Evolutionary conservation across 1,284 basidiomycete species (phyloP).

Genomic region (Filobasidium uniguttulatum): DNA sequence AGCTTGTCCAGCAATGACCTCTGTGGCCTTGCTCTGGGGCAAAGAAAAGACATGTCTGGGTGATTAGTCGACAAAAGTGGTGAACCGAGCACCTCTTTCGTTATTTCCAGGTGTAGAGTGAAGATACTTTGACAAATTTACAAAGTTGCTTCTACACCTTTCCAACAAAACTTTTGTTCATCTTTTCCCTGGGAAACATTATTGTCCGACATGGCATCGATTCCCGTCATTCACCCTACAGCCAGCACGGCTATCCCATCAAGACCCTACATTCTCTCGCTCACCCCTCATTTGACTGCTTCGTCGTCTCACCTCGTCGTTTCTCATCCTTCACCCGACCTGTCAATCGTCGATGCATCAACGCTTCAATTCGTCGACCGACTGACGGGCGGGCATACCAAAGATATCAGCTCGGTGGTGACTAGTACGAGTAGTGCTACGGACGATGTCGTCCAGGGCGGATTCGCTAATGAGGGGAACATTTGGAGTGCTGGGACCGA

Average conservation of each 20-base stretch:
- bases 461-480: background rate
- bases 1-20: too few relatives aligned
- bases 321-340: constrained; percentile 26
- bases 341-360: constrained; percentile 32
- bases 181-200: too few relatives aligned
- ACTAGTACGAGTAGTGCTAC: constrained; percentile 9
- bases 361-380: constrained; percentile 27
- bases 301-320: constrained; percentile 29
- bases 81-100: too few relatives aligned
- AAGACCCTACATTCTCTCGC: constrained; percentile 30
- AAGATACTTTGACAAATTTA: too few relatives aligned
- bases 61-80: too few relatives aligned
- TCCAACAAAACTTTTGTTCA: too few relatives aligned
- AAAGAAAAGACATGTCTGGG: too few relatives aligned
- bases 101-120: too few relatives aligned
- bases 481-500: constrained; percentile 33
- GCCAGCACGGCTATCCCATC: constrained; percentile 21
- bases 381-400: constrained; percentile 25
- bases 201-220: too few relatives aligned
- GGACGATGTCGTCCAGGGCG: constrained; percentile 2
- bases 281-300: constrained; percentile 26
- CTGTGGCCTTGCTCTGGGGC: too few relatives aligned
- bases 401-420: constrained; percentile 22
- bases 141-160: too few relatives aligned
- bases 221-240: constrained; percentile 26